Evolutionary conservation across 2,329 filamentous ascomycete species (phyloP).

Genomic region (Diplocarpon rosae): DNA sequence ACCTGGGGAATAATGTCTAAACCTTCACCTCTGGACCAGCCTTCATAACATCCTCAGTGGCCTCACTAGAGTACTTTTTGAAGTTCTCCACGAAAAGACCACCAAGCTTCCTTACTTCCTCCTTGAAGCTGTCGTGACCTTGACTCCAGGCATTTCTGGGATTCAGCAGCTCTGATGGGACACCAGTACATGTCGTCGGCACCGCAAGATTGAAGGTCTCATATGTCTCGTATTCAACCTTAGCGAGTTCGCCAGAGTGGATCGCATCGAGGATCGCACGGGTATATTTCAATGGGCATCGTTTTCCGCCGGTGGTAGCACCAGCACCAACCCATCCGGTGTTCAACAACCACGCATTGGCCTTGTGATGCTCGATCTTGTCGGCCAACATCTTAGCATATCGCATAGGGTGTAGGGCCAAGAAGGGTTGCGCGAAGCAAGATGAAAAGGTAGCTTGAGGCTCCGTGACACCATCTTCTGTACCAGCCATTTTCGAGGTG

Average conservation of each 20-base stretch:
- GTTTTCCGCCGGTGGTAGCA: slow-evolving; percentile 83
- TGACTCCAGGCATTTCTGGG: slow-evolving; percentile 86
- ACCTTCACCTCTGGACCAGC: slow-evolving; percentile 39
- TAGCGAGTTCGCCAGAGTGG: slow-evolving; percentile 90
- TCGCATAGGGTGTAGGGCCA: slow-evolving; percentile 97
- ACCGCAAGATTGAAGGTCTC: slow-evolving; percentile 94
- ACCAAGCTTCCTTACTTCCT: slow-evolving; percentile 84
- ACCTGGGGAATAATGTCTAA: slow-evolving; percentile 1
- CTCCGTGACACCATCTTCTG: slow-evolving; percentile 92
- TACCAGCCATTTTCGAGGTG: slow-evolving; percentile 99
- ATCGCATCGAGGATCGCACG: slow-evolving; percentile 97
- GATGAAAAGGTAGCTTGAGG: slow-evolving; percentile 98
- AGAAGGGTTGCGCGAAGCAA: slow-evolving; percentile 98
- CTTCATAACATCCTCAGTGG: slow-evolving; percentile 67
- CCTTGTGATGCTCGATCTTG: slow-evolving; percentile 91
- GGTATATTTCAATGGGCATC: slow-evolving; percentile 97
- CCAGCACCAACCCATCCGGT: slow-evolving; percentile 94
- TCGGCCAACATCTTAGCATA: slow-evolving; percentile 98
- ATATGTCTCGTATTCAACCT: slow-evolving; percentile 89
- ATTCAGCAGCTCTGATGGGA: slow-evolving; percentile 88
- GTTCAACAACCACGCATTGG: slow-evolving; percentile 97
- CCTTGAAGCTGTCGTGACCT: slow-evolving; percentile 68
- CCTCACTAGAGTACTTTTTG: slow-evolving; percentile 82
- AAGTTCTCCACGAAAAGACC: slow-evolving; percentile 93
- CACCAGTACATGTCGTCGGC: slow-evolving; percentile 81